phyloP scores from a whole-genome alignment of 108 stramenopile genomes.

The Cyclostephanos tholiformis region DNA sequence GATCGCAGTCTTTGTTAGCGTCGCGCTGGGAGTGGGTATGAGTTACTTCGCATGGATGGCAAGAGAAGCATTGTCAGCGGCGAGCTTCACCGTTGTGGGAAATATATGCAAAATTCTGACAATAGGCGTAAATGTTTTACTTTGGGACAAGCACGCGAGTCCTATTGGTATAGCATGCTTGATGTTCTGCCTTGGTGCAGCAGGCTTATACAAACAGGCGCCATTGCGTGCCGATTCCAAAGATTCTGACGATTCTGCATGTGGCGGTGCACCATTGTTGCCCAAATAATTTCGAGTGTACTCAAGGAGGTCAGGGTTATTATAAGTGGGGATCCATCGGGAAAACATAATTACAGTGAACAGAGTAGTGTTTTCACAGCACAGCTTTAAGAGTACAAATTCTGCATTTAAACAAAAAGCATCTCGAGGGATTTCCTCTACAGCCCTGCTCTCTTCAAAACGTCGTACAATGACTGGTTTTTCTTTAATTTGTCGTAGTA shows the following conservation, averaged over 20 bases:
- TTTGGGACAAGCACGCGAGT: slow-evolving; percentile 72
- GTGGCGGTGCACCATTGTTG: slow-evolving; percentile 23
- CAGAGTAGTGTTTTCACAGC: neutral
- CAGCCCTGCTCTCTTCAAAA: slow-evolving; percentile 59
- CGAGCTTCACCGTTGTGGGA: slow-evolving; percentile 69
- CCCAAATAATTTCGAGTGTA: slow-evolving; percentile 23
- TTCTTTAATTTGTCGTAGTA: slow-evolving; percentile 59
- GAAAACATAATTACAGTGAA: neutral
- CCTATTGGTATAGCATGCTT: slow-evolving; percentile 52
- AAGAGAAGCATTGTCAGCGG: slow-evolving; percentile 58
- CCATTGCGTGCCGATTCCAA: slow-evolving; percentile 50
- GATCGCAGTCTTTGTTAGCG: slow-evolving; percentile 51
- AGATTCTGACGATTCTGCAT: slow-evolving; percentile 41
- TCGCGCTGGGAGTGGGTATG: slow-evolving; percentile 60
- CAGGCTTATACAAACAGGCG: slow-evolving; percentile 68
- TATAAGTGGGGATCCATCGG: neutral
- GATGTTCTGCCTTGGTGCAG: slow-evolving; percentile 57
- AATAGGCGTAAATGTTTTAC: slow-evolving; percentile 55
- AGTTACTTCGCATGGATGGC: slow-evolving; percentile 72
- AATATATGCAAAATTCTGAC: slow-evolving; percentile 68
- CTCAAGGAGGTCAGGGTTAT: neutral
- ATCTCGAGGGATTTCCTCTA: slow-evolving; percentile 10
- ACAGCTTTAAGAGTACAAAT: neutral
- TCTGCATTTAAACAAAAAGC: neutral
- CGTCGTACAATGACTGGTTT: slow-evolving; percentile 28